Evolutionary conservation across 176 grass and related monocot species (phyloP), one percentile per base, ranked within the genome.

Genomic region (Otatea glauca): DNA sequence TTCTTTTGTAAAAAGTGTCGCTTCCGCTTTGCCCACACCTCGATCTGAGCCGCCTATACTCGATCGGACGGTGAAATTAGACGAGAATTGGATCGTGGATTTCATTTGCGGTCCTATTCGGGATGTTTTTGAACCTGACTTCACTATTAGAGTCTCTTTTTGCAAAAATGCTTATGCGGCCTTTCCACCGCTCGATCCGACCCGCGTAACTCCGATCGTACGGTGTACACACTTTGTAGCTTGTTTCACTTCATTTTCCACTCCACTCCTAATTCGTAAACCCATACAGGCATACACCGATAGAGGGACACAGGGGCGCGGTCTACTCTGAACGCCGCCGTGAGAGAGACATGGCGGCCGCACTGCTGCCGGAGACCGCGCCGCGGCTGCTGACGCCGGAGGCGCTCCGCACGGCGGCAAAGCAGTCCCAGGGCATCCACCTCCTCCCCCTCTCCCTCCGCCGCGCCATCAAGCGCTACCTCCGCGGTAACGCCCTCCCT

Each of bases 341-440:
- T 59, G 66, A 29, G 39, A 68, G 16, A 38, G 73, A 82, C 78
- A 98, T 94, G 92, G 92, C 95, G 79, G 71, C 84, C 67, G 73
- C 91, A 6, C 66, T 87, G 32, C 65, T 95, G 20, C 87, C 91
- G 47, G 92, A 93, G 91, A 84, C 59, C 65, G 79, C 88, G 58
- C 67, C 74, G 6, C 89, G 90, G 76, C 39, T 94, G 45, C 83
- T 93, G 85, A 98, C 91, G 9, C 78, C 96, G 20, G 92, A 98
- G 84, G 95, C 85, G 5, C 87, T 98, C 42, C 91, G 91, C 48
- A 80, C 87, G 39, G 92, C 89, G 70, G 91, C 96, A 9, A 98
- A 92, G 83, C 96, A 98, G 76, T 98, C 96, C 15, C 78, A 93
- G 83, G 92, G 92, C 9, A 93, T 98, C 71, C 87, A 92, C 58